Conservation (phyloP, 2,329 filamentous ascomycete genomes). For the Leptographium radiaticola region DNA sequence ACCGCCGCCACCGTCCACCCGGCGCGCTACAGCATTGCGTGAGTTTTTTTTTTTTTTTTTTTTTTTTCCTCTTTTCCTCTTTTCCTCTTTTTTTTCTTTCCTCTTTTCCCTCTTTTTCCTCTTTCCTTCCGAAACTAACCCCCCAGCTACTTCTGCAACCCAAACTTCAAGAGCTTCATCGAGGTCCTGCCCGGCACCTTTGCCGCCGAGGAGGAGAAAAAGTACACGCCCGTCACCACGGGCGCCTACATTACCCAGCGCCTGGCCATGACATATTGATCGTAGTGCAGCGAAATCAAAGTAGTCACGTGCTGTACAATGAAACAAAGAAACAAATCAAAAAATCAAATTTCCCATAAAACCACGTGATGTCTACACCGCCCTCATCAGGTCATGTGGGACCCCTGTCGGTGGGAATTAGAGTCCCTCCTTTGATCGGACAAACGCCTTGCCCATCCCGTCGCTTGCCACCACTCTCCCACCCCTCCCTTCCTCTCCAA, state of each 20-base stretch:
- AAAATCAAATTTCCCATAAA: no score
- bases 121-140: not conserved
- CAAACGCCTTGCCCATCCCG: no score
- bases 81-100: slow-evolving; percentile 8
- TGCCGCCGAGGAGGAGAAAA: slow-evolving; percentile 50
- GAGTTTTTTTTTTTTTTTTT: slow-evolving; percentile 16
- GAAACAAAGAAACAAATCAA: not conserved
- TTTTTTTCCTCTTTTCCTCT: not conserved
- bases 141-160: slow-evolving; percentile 70
- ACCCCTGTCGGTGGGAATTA: no score
- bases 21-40: slow-evolving; percentile 75
- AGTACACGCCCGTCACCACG: slow-evolving; percentile 65
- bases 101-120: not conserved
- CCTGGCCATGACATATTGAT: slow-evolving; percentile 56
- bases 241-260: slow-evolving; percentile 73
- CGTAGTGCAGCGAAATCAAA: not conserved
- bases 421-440: not conserved
- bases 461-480: no score
- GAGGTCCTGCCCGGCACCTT: slow-evolving; percentile 74
- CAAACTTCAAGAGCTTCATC: slow-evolving; percentile 62
- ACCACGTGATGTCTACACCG: no score
- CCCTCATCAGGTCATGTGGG: no score
- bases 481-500: not conserved
- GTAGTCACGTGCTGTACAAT: not conserved
- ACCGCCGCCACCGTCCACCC: slow-evolving; percentile 46